phyloP scores from a whole-genome alignment of 2,329 filamentous ascomycete species.

The Colletotrichum camelliae region DNA sequence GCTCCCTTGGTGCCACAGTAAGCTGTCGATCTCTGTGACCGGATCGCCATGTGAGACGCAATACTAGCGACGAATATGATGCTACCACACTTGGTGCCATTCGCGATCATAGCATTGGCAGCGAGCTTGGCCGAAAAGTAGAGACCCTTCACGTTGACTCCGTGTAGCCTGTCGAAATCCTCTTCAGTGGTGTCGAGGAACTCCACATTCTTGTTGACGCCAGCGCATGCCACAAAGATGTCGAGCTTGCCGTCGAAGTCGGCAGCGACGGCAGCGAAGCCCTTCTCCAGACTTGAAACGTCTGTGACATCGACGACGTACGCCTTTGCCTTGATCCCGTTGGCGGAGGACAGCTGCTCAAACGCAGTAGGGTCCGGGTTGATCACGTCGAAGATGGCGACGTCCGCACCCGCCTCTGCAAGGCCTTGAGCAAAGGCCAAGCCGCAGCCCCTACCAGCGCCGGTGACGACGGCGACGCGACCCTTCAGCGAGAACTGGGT shows the following conservation, averaged over 20 bases:
- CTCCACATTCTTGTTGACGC: constrained; percentile 32
- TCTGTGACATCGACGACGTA: constrained; percentile 7
- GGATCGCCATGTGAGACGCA: constrained; percentile 55
- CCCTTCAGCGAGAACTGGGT: constrained; percentile 52
- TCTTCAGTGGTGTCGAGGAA: constrained; percentile 10
- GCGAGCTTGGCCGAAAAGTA: constrained; percentile 52
- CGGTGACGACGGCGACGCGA: constrained; percentile 50
- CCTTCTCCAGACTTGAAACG: not conserved
- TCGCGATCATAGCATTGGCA: constrained; percentile 55
- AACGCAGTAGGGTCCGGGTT: not conserved
- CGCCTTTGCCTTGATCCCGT: not conserved
- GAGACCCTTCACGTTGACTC: constrained; percentile 8
- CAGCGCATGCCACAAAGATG: constrained; percentile 38
- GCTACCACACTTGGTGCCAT: constrained; percentile 53
- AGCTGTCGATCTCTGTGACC: constrained; percentile 48
- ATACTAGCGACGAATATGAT: constrained; percentile 61
- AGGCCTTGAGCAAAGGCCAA: constrained; percentile 28
- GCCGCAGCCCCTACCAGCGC: constrained; percentile 50
- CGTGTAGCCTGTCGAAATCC: constrained; percentile 6
- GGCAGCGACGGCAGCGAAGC: not conserved
- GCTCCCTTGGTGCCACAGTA: constrained; percentile 21
- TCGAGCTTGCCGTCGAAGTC: constrained; percentile 35
- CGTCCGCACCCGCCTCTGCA: constrained; percentile 9
- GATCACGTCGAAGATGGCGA: constrained; percentile 14
- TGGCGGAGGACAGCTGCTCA: not conserved